Base-by-base conservation (phyloP, 129 eudicot species). In the Lactuca saligna region DNA sequence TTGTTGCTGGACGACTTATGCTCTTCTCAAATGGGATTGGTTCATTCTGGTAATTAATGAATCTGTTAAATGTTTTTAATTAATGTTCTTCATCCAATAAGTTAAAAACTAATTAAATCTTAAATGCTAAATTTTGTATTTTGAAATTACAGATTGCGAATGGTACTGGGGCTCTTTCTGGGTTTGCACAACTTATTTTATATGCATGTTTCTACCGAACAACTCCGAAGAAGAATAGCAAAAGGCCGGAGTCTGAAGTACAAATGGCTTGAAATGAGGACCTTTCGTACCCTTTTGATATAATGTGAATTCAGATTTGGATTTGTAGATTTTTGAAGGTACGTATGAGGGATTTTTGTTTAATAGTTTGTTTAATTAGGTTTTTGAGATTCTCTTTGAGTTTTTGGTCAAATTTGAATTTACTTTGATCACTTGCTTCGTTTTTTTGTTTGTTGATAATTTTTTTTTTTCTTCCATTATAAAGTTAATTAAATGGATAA, bases 161-260 rank as follows among this genome's bases (percentile, higher is more conserved):
- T 71, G 96, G 97, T 39, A 8, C 63, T 3, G 97, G 97, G 55
- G 96, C 78, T 2, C 0, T 75, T 4, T 65, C 76, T 4, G 96
- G 86, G 3, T 5, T 50, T 0, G 0, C 7, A 2, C 97, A 91
- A 69, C 85, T 91, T 2, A 9, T 78, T 9, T 66, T 91, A 3
- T 85, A 78, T n/a, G 68, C 57, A 38, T 56, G 63, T 11, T 87
- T 68, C 77, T 53, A 11, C 11, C 17, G 53, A 5, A 61, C 78
- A 63, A 83, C 86, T 58, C 86, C 83, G 29, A 82, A 69, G 78
- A 42, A 25, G 63, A 55, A 12, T 25, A 25, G 29, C 71, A 49
- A 35, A 63, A 55, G 8, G 41, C 69, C 78, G 48, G 20, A 48
- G 44, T 0, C 71, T 17, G 88, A 76, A 53, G 79, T 82, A 64